Evolutionary conservation across 169 alveolate species (phyloP), one percentile per base, ranked within the genome.

Genomic region (Plasmodium blacklocki): DNA sequence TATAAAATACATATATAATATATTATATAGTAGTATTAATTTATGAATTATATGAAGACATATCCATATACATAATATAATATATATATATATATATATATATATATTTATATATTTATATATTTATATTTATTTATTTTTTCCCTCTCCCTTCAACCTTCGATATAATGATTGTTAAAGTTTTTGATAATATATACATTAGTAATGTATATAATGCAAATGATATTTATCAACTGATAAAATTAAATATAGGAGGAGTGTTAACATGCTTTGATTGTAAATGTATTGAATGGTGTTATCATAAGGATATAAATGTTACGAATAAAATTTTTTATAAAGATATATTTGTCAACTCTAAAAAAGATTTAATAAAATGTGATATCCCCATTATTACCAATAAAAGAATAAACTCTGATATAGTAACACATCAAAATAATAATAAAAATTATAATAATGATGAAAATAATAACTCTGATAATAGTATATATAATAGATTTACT

Each of bases 221-320:
- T 62, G 73, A 80, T 18, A 49, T 80, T 11, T 80, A 80, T 32
- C 49, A 54, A 11, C 39, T 80, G 23, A 67, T 80, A 7, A 80
- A 67, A n/a, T 50, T 80, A 26, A 80, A 80, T 66, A 80, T 80
- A 3, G 90, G 90, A 26, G 90, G 85, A 14, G 90, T 80, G 7
- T 19, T 80, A 32, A 80, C 90, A 11, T 80, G 90, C 43, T 80
- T 80, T 26, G 64, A 52, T 0, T 80, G 83, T 73, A 80, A 29
- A 29, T 58, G 83, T 29, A 80, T 80, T 50, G 80, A 68, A 45
- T 80, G 90, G 90, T 80, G 90, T 39, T 8, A 1, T 0, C 1
- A 80, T 62, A 50, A 64, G 6, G 15, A 52, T 15, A 23, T 45
- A 9, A 58, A 80, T 45, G 64, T 54, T n/a, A 39, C n/a, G n/a